Conservation (phyloP, 768 basidiomycete genomes). For the Suillus paluster region DNA sequence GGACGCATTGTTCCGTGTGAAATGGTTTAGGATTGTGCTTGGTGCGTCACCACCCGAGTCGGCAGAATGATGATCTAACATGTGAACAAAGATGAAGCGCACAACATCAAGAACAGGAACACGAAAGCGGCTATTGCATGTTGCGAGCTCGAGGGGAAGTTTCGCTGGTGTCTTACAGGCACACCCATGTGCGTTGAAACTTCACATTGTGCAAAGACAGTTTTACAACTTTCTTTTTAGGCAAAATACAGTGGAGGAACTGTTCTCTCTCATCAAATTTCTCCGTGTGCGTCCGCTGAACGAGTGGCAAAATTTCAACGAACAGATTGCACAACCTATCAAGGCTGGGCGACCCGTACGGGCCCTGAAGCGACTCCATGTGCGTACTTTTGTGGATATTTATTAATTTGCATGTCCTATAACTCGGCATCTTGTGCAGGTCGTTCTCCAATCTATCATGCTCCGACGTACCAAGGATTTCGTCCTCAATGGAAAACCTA, state of each 20-base stretch:
- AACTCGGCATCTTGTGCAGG: slow-evolving; percentile 40
- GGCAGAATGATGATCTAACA: too few relatives aligned
- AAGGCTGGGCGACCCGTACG: slow-evolving; percentile 63
- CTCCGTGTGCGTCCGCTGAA: slow-evolving; percentile 82
- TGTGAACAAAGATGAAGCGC: slow-evolving; percentile 77
- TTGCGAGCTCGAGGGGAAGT: slow-evolving; percentile 75
- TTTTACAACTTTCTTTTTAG: slow-evolving; percentile 36
- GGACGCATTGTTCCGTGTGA: slow-evolving; percentile 73
- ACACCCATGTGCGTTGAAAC: slow-evolving; percentile 62
- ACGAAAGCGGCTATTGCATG: slow-evolving; percentile 82
- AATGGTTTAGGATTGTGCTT: slow-evolving; percentile 86
- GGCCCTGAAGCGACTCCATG: slow-evolving; percentile 87
- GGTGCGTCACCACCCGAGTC: slow-evolving; percentile 48
- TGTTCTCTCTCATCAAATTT: slow-evolving; percentile 90
- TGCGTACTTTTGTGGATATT: slow-evolving; percentile 30
- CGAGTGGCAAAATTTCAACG: slow-evolving; percentile 79
- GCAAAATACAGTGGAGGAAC: slow-evolving; percentile 91
- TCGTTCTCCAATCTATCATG: slow-evolving; percentile 87
- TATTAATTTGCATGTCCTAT: background rate
- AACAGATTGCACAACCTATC: slow-evolving; percentile 78
- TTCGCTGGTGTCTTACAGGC: slow-evolving; percentile 88
- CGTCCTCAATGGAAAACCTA: slow-evolving; percentile 73
- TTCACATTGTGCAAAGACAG: slow-evolving; percentile 29
- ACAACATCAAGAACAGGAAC: slow-evolving; percentile 88
- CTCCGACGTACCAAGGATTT: slow-evolving; percentile 83